Evolutionary conservation across 176 grass and related monocot species (phyloP).

Genomic region (Bonia amplexicaulis): DNA sequence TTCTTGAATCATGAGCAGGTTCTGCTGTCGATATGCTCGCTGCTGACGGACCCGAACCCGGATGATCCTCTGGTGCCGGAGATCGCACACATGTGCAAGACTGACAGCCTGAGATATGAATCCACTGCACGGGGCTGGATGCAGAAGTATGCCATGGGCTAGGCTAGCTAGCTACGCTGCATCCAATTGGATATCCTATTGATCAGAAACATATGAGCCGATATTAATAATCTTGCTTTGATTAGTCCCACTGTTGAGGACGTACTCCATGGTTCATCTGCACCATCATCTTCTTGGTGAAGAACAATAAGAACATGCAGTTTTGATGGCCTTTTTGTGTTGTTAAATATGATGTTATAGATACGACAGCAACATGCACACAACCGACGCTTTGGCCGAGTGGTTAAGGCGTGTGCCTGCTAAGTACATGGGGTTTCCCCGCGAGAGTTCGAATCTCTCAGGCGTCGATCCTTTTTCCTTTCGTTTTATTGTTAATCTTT

Average conservation of each 20-base stretch:
- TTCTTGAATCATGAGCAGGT: slow-evolving; percentile 16
- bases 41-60: slow-evolving; percentile 77
- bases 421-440: slow-evolving; percentile 99
- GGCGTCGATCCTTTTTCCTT: slow-evolving; percentile 53
- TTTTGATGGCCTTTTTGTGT: neutral
- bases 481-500: neutral
- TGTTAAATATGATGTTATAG: fast-evolving
- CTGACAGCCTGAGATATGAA: slow-evolving; percentile 56
- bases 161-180: neutral
- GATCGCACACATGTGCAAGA: slow-evolving; percentile 93
- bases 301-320: too few relatives aligned
- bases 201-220: neutral
- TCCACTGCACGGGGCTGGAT: slow-evolving; percentile 64
- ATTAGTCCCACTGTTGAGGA: neutral
- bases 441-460: slow-evolving; percentile 99
- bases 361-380: neutral
- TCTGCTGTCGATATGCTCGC: slow-evolving; percentile 73
- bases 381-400: slow-evolving; percentile 88
- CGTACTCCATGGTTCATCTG: neutral
- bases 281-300: neutral
- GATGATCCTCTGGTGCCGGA: slow-evolving; percentile 82
- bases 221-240: neutral
- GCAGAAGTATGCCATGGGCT: slow-evolving; percentile 81
- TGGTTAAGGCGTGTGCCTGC: slow-evolving; percentile 99
- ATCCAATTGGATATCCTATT: neutral